phyloP scores from a whole-genome alignment of 1,284 basidiomycete species.

The Ustilago esculenta region DNA sequence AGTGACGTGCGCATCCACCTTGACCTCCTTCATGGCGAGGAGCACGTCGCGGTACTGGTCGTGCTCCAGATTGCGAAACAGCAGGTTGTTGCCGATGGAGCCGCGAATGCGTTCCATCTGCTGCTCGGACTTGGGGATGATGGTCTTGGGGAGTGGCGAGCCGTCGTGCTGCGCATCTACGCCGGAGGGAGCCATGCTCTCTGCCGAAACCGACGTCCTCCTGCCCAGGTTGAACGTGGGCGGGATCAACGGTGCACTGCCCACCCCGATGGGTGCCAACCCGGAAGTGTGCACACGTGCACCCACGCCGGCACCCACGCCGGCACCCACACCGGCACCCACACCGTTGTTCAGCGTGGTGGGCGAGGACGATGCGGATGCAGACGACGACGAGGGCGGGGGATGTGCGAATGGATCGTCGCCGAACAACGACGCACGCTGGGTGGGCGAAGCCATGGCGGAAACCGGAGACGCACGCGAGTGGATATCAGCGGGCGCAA shows the following conservation, averaged over 20 bases:
- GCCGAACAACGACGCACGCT: slow-evolving; percentile 36
- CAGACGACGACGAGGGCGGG: too few species aligned
- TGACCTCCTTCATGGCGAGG: slow-evolving; percentile 92
- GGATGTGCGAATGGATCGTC: slow-evolving; percentile 31
- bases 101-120: slow-evolving; percentile 87
- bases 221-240: slow-evolving; percentile 80
- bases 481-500: slow-evolving; percentile 29
- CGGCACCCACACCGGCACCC: too few species aligned
- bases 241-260: slow-evolving; percentile 67
- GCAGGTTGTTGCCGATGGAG: slow-evolving; percentile 87
- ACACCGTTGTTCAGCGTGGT: too few species aligned
- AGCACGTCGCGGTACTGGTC: slow-evolving; percentile 93
- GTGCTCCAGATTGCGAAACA: slow-evolving; percentile 95
- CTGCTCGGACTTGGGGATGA: slow-evolving; percentile 78
- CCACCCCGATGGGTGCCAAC: slow-evolving; percentile 3
- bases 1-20: slow-evolving; percentile 77
- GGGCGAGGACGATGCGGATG: too few species aligned
- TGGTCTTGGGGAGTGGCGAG: slow-evolving; percentile 40
- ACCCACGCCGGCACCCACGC: too few species aligned
- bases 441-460: slow-evolving; percentile 39
- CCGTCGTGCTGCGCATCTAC: slow-evolving; percentile 25
- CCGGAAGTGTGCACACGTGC: slow-evolving; percentile 12
- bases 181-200: slow-evolving; percentile 80
- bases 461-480: slow-evolving; percentile 22
- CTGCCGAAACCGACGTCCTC: slow-evolving; percentile 94